These are phyloP conservation scores for Penicillium crystallinum DNA, from an alignment of 495 filamentous ascomycete genomes.

Conservation along the genomic window DNA sequence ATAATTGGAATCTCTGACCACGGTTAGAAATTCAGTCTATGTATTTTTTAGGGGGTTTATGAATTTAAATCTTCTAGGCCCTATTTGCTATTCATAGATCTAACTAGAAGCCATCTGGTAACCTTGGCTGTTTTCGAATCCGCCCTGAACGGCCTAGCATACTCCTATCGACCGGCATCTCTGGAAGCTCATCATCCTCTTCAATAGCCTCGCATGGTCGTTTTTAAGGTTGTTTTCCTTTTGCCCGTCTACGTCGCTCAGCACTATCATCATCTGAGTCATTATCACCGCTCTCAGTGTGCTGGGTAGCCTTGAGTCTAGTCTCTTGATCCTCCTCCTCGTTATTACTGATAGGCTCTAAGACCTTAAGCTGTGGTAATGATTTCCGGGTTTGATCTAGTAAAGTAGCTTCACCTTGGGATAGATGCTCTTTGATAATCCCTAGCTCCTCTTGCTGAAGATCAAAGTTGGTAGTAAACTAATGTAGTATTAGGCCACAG, in stretches of 20 bases:
- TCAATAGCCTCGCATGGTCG: background rate
- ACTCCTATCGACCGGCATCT: background rate
- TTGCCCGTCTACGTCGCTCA: background rate
- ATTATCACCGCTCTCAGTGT: no score
- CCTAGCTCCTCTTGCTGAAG: background rate
- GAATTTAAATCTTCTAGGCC: background rate
- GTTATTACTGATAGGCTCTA: conserved; percentile 3
- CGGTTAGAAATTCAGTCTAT: no score
- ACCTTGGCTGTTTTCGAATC: conserved; percentile 5
- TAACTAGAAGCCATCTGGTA: conserved; percentile 1
- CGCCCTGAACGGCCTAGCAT: background rate
- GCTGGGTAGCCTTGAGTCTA: no score
- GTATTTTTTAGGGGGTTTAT: background rate
- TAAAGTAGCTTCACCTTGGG: background rate
- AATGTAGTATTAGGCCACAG: conserved; percentile 2
- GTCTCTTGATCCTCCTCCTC: no score
- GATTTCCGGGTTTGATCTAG: conserved; percentile 2
- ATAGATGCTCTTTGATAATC: background rate
- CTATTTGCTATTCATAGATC: background rate
- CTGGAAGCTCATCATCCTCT: conserved; percentile 1
- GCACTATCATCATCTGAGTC: no score
- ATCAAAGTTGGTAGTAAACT: background rate
- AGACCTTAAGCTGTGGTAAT: conserved; percentile 1
- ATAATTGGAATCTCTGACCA: no score
- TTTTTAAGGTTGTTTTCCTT: background rate